Evolutionary conservation across 2,329 filamentous ascomycete species (phyloP).

Genomic region (Tolypocladium album): DNA sequence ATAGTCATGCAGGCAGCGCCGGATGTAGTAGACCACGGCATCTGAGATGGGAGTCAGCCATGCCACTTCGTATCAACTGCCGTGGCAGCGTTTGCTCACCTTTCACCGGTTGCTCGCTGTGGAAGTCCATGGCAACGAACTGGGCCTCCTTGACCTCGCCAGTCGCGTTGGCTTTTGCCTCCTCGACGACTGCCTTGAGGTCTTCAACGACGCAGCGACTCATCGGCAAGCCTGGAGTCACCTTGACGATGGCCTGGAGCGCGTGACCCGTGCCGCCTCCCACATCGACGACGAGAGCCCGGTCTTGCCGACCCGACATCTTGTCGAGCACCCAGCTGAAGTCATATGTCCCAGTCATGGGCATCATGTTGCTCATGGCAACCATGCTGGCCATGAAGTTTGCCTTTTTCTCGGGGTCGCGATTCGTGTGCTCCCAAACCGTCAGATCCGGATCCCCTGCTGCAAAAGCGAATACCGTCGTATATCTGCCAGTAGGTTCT

Average conservation of each 20-base stretch:
- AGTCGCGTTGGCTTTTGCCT: conserved; percentile 8
- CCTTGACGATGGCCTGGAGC: conserved; percentile 7
- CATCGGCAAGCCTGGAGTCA: not conserved
- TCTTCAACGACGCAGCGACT: conserved; percentile 6
- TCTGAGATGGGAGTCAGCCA: conserved; percentile 9
- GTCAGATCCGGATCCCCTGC: conserved; percentile 15
- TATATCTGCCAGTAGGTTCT: conserved; percentile 15
- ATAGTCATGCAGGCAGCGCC: conserved; percentile 26
- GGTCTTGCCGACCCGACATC: not conserved
- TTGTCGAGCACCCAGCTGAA: conserved; percentile 15
- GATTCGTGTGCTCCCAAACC: conserved; percentile 19
- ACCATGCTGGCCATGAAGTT: conserved; percentile 19
- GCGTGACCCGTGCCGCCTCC: conserved; percentile 10
- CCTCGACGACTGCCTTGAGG: conserved; percentile 8
- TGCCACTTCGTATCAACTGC: not conserved
- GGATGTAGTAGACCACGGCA: conserved; percentile 24
- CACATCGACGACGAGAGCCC: conserved; percentile 8
- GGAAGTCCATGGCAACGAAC: conserved; percentile 8
- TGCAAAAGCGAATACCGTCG: conserved; percentile 17
- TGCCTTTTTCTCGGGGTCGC: conserved; percentile 11
- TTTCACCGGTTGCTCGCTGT: conserved; percentile 9
- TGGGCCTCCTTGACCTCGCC: not conserved
- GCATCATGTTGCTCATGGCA: conserved; percentile 10
- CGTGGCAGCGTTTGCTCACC: not conserved
- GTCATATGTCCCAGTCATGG: conserved; percentile 17